Base-by-base conservation (phyloP, 1,284 basidiomycete species). In the Marasmius sp. region DNA sequence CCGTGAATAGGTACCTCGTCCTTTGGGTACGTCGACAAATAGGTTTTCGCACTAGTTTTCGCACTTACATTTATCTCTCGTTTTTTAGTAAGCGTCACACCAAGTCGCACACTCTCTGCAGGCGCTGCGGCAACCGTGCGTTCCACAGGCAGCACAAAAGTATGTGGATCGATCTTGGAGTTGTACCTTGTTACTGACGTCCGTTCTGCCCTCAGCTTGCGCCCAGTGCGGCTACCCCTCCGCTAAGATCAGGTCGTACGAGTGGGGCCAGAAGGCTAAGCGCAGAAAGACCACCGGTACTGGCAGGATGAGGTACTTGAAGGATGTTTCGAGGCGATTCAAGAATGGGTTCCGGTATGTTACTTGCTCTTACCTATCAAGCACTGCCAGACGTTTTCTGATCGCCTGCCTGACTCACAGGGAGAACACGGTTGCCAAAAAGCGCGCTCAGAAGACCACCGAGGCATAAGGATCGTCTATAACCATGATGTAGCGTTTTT, bases 211-310 rank as follows among this genome's bases (percentile, higher is more conserved):
- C 33, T 45, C 62, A 96, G 94, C 90, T 68, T 99, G 97, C 79
- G 92, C 91, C 58, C 91, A 94, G 76, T 98, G 97, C 78, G 97
- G 97, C 63, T 98, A 95, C 83, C 97, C 97, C 61, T 82, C 94
- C 63, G 96, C 97, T 66, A 98, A 95, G 84, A 83, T 96, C 73
- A 90, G 97, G 75, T 96, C 93, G 72, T 98, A 89, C 81, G 92
- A 98, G 81, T 99, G 97, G 97, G 94, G 95, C 70, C 86, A 91
- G 77, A 99, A 99, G 88, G 97, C 96, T 64, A 98, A 98, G 89
- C 91, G 97, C 82, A 91, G 97, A 89, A 97, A 97, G 89, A 97
- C 95, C 61, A 95, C 96, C 68, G 97, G 97, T 70, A 96, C 97
- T 70, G 97, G 97, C 69, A 88, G 97, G 74, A 97, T 98, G 95